These are phyloP conservation scores for Dalechampia spathulata DNA, from an alignment of 441 rosid species.

Conservation along the genomic window DNA sequence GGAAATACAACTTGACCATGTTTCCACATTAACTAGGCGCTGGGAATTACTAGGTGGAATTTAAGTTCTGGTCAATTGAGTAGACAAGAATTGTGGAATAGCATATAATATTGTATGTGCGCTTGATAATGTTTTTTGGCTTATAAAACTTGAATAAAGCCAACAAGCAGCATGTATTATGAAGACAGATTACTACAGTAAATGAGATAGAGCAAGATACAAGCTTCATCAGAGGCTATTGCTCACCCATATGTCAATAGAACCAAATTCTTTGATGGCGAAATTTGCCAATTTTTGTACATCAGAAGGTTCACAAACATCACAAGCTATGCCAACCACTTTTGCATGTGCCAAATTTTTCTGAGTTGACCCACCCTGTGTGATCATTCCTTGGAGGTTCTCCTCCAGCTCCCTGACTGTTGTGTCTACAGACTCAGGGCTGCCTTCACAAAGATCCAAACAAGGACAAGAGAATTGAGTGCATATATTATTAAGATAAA, in stretches of 20 bases:
- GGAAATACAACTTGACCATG: no score
- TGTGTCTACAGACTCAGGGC: conserved; percentile 62
- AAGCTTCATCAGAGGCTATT: not conserved
- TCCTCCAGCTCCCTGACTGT: conserved; percentile 75
- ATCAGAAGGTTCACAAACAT: conserved; percentile 66
- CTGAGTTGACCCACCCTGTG: conserved; percentile 34
- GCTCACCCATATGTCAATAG: conserved; percentile 80
- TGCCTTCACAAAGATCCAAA: conserved; percentile 30
- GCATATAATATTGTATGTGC: no score
- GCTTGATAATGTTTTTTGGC: no score
- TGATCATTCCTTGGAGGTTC: conserved; percentile 49
- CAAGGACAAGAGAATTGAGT: conserved; percentile 11
- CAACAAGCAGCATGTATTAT: not conserved
- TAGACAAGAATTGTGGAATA: no score
- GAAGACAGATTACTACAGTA: not conserved
- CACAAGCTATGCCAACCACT: conserved; percentile 78
- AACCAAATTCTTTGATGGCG: conserved; percentile 69
- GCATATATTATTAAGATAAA: not conserved
- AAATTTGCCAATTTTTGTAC: conserved; percentile 62
- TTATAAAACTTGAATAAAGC: not conserved
- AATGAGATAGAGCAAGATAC: not conserved
- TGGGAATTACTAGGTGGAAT: no score
- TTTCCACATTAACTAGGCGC: not conserved
- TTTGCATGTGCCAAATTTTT: conserved; percentile 47
- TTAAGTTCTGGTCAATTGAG: no score